Conservation (phyloP, 2,329 filamentous ascomycete genomes). For the Xylariaceae sp. region DNA sequence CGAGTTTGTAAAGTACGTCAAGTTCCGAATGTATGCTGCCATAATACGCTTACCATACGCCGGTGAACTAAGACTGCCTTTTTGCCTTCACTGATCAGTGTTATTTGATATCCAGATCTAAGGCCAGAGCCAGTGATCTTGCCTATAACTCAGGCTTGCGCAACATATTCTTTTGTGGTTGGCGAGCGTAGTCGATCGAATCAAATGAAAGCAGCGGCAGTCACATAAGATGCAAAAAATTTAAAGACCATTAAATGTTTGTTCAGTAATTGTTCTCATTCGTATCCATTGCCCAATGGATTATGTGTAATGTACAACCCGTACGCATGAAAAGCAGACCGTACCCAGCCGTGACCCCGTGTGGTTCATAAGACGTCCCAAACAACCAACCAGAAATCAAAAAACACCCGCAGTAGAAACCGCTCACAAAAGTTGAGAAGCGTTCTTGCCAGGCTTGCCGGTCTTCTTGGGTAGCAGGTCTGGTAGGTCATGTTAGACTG, state of each 20-base stretch:
- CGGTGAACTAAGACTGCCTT: no score
- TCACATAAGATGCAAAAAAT: no score
- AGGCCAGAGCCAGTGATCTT: no score
- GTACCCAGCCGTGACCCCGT: constrained; percentile 72
- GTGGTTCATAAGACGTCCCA: constrained; percentile 71
- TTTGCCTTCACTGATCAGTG: no score
- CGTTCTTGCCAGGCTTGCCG: constrained; percentile 85
- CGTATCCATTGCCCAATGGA: constrained; percentile 63
- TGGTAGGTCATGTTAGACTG: constrained; percentile 43
- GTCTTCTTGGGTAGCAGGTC: constrained; percentile 99
- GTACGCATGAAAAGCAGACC: constrained; percentile 58
- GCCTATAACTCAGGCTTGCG: no score
- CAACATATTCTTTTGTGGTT: no score
- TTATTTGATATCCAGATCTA: no score
- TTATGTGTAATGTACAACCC: constrained; percentile 66
- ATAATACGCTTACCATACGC: no score
- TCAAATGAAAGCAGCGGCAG: no score
- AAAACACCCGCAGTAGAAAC: constrained; percentile 33
- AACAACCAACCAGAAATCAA: constrained; percentile 60
- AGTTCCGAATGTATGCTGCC: no score
- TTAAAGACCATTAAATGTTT: constrained; percentile 15
- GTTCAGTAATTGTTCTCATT: constrained; percentile 54
- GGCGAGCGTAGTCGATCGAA: no score
- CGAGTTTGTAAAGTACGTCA: no score
- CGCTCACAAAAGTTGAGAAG: constrained; percentile 82